phyloP scores from a whole-genome alignment of 129 eudicot species.

The Kitagawia praeruptora region DNA sequence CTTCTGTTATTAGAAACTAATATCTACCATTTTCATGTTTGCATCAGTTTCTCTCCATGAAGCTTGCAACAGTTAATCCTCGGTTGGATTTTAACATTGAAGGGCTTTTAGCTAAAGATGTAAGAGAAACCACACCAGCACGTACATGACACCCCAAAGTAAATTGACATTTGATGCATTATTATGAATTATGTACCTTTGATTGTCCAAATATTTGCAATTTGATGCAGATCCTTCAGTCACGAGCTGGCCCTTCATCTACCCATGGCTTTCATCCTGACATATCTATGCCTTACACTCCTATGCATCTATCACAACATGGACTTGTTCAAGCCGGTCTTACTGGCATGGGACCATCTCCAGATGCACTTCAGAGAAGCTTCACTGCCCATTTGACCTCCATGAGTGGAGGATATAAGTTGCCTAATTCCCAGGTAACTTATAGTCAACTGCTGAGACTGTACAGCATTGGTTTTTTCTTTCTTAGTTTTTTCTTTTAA shows the following conservation, averaged over 20 bases:
- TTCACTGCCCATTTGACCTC: slow-evolving; percentile 47
- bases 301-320: slow-evolving; percentile 41
- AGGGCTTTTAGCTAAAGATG: slow-evolving; percentile 79
- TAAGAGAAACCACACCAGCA: slow-evolving; percentile 27
- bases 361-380: slow-evolving; percentile 59
- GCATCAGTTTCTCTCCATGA: slow-evolving; percentile 87
- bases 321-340: slow-evolving; percentile 53
- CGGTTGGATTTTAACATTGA: slow-evolving; percentile 70
- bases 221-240: slow-evolving; percentile 41
- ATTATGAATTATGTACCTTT: not conserved
- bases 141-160: not conserved
- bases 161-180: not conserved
- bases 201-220: not conserved
- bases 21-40: slow-evolving; percentile 1
- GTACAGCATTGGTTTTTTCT: not conserved
- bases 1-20: slow-evolving; percentile 1
- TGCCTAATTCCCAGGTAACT: slow-evolving; percentile 52
- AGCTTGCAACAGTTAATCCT: slow-evolving; percentile 94
- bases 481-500: not conserved
- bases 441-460: not conserved
- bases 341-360: slow-evolving; percentile 46
- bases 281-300: slow-evolving; percentile 51
- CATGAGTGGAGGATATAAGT: slow-evolving; percentile 56
- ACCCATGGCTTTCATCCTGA: slow-evolving; percentile 60
- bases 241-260: slow-evolving; percentile 58